Evolutionary conservation across 257 asterid genomes (phyloP), one percentile per base, ranked within the genome.

Genomic region (Solanum chiquidenum): DNA sequence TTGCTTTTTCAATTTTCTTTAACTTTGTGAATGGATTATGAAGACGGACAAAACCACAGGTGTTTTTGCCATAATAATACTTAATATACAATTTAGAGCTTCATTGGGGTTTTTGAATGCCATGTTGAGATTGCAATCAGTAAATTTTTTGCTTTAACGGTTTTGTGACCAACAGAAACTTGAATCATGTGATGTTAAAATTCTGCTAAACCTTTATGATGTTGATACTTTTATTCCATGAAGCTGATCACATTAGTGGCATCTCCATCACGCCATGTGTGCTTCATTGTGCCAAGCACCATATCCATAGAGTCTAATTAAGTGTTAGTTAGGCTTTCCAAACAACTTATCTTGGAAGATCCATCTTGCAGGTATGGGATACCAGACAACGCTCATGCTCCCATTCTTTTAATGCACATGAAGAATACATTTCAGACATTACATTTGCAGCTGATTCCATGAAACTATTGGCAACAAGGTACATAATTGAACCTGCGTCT

Each of bases 351-450:
- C 49, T 83, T 69, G 85, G 79, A 72, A 72, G 23, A 49, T 86
- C n/a, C 52, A 11, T 87, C 37, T 85, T 74, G 85, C 91, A 96
- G 98, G 94, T 95, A 21, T 97, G 99, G 98, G 98, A 95, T 90
- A 95, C 98, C 87, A 89, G 99, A 18, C 98, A 97, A 89, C 94
- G 95, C 55, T 92, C 98, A 86, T 97, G 99, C 92, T 92, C 94
- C 91, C 92, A 88, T 92, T 29, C 98, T 87, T 95, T 92, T 89
- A 82, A 89, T 84, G 94, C 90, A 72, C 99, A 97, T 80, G 95
- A 95, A 87, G 99, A 95, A 35, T 94, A 94, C 91, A 94, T 97
- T 89, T 94, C 99, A 86, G 98, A 97, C 88, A 93, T 97, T 90
- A 95, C 96, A 44, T 94, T 92, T 91, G 94, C 98, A 14, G 80